A percentile compares a stretch with the other conserved stretches of the same genome.
Evolutionary conservation across 2,329 filamentous ascomycete genomes (phyloP).

Genomic region (Dichotomopilus funicola): DNA sequence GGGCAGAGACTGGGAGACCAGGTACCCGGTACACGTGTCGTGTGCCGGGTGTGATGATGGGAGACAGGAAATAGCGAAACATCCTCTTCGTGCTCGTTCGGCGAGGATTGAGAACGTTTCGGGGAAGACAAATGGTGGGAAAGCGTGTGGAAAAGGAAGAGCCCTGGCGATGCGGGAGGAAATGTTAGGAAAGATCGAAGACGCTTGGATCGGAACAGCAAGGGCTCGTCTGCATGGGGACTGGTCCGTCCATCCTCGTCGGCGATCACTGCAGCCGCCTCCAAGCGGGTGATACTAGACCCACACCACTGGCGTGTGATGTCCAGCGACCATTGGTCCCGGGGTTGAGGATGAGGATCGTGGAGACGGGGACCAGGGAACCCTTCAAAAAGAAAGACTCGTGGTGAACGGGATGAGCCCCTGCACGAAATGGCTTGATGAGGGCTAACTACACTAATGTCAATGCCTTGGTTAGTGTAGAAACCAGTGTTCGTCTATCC

Average conservation of each 20-base stretch:
- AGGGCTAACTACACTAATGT: too few relatives aligned
- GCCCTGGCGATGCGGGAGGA: background rate
- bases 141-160: background rate
- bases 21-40: constrained; percentile 1
- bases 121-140: too few relatives aligned
- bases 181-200: constrained; percentile 13
- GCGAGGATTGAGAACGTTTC: too few relatives aligned
- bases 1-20: background rate
- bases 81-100: background rate
- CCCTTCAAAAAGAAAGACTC: background rate
- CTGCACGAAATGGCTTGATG: constrained; percentile 1
- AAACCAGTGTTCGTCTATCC: background rate
- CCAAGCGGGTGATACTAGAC: background rate
- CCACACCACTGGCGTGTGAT: constrained; percentile 13
- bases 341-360: background rate
- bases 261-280: constrained; percentile 22
- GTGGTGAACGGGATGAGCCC: background rate
- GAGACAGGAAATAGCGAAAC: background rate
- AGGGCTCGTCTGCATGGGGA: constrained; percentile 15
- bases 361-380: background rate
- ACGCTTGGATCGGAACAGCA: constrained; percentile 22
- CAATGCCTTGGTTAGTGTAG: background rate
- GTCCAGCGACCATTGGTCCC: background rate
- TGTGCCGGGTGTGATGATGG: background rate
- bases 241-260: constrained; percentile 21